Conservation (phyloP, 257 asterid species). For the Primulina tabacum region DNA sequence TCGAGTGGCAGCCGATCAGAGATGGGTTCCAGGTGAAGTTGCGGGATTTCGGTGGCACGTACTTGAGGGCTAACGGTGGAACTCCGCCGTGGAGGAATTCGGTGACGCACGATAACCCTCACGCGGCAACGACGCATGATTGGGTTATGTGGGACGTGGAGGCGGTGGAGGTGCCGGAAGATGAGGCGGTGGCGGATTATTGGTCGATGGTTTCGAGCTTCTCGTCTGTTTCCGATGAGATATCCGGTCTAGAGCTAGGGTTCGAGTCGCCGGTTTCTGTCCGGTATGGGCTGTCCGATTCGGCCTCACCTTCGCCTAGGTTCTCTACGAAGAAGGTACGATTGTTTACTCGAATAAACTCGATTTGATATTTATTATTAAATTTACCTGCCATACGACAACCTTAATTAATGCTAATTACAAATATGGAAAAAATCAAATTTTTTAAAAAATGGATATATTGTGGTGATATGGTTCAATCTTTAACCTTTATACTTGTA, state of each 20-base stretch:
- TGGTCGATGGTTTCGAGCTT: conserved; percentile 68
- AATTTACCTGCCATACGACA: too few relatives aligned
- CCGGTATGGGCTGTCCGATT: conserved; percentile 44
- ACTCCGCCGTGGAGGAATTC: conserved; percentile 94
- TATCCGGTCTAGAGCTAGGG: conserved; percentile 58
- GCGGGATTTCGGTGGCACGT: conserved; percentile 56
- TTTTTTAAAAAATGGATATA: too few relatives aligned
- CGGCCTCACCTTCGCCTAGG: conserved; percentile 47
- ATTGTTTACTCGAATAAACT: background rate
- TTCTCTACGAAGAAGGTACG: conserved; percentile 60
- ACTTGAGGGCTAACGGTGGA: conserved; percentile 86
- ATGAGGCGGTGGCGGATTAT: conserved; percentile 58
- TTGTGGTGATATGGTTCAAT: too few relatives aligned
- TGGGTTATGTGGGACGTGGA: conserved; percentile 86
- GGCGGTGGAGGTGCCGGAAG: conserved; percentile 70
- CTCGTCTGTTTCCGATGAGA: conserved; percentile 78
- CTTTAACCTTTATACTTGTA: too few relatives aligned
- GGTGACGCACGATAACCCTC: conserved; percentile 69
- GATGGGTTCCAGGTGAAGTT: conserved; percentile 84
- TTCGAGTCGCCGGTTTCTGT: conserved; percentile 61
- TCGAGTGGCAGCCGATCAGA: conserved; percentile 76
- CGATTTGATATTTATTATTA: background rate
- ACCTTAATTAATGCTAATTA: too few relatives aligned
- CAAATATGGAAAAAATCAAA: too few relatives aligned
- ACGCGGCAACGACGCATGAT: conserved; percentile 42